A percentile compares a stretch with the other conserved stretches of the same genome.
phyloP scores from a whole-genome alignment of 2,329 filamentous ascomycete species.

The Epichloe sibirici region DNA sequence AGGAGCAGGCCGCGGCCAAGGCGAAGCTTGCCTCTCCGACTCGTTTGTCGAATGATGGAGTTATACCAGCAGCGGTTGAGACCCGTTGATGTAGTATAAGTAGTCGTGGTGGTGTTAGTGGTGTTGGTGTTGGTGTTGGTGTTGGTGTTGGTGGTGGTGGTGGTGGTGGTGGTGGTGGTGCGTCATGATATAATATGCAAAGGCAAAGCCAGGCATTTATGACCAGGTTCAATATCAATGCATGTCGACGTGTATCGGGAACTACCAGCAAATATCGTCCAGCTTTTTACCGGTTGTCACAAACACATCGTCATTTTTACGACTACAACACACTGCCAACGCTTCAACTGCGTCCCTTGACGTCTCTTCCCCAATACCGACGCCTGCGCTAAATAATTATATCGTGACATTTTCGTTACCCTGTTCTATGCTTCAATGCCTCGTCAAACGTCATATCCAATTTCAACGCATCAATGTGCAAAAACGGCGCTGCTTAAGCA shows the following conservation, averaged over 20 bases:
- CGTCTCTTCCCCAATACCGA: not conserved
- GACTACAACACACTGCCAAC: not conserved
- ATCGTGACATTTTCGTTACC: conserved; percentile 1
- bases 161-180: too few species aligned
- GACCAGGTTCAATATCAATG: too few species aligned
- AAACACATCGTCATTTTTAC: not conserved
- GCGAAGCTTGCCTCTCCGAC: conserved; percentile 18
- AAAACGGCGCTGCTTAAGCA: not conserved
- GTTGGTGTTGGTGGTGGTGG: too few species aligned
- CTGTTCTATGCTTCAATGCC: not conserved
- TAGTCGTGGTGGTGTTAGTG: not conserved
- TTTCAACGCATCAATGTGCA: too few species aligned
- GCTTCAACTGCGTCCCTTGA: not conserved
- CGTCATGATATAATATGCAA: too few species aligned
- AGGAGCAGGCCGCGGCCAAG: conserved; percentile 38
- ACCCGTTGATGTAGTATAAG: conserved; percentile 15
- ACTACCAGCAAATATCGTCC: not conserved
- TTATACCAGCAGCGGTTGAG: conserved; percentile 16
- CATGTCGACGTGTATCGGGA: not conserved
- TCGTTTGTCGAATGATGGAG: conserved; percentile 10
- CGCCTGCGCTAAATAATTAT: conserved; percentile 6
- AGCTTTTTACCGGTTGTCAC: not conserved
- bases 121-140: too few species aligned
- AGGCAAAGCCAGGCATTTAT: too few species aligned
- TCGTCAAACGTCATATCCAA: not conserved